These are phyloP conservation scores for Pseudozyma flocculosa DNA, from an alignment of 1,284 basidiomycete genomes.

Conservation along the genomic window DNA sequence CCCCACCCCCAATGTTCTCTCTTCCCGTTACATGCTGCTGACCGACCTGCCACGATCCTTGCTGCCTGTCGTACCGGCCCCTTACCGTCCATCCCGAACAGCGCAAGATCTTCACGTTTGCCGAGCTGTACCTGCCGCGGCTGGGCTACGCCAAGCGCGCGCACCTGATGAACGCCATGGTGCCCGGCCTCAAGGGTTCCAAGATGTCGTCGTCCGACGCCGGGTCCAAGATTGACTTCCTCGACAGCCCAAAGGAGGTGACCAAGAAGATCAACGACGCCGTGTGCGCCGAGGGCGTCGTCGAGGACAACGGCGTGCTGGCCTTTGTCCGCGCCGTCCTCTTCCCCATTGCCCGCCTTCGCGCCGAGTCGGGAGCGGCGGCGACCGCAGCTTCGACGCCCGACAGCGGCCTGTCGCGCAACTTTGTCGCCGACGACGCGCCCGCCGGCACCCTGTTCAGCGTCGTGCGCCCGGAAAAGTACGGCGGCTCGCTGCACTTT, in stretches of 20 bases:
- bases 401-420: slow-evolving; percentile 15
- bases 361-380: slow-evolving; percentile 32
- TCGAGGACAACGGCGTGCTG: slow-evolving; percentile 85
- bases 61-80: no score
- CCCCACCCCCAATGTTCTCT: no score
- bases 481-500: slow-evolving; percentile 82
- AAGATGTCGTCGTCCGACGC: slow-evolving; percentile 99
- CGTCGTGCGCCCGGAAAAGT: slow-evolving; percentile 74
- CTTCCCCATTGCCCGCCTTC: slow-evolving; percentile 70
- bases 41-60: background rate
- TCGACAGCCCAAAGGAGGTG: slow-evolving; percentile 80
- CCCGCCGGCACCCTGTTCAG: slow-evolving; percentile 82
- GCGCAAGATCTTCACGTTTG: slow-evolving; percentile 99
- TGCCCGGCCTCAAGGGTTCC: slow-evolving; percentile 86
- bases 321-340: slow-evolving; percentile 85
- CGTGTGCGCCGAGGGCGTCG: slow-evolving; percentile 84
- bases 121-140: slow-evolving; percentile 88
- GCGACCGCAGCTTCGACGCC: slow-evolving; percentile 20
- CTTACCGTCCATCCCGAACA: slow-evolving; percentile 53
- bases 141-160: slow-evolving; percentile 93
- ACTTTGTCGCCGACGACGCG: slow-evolving; percentile 62
- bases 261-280: slow-evolving; percentile 88
- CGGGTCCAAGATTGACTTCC: slow-evolving; percentile 96
- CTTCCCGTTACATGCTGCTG: background rate
- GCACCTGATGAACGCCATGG: slow-evolving; percentile 98